Evolutionary conservation across 305 asterid species (phyloP), one percentile per base, ranked within the genome.

Genomic region (Fraxinus sp.): DNA sequence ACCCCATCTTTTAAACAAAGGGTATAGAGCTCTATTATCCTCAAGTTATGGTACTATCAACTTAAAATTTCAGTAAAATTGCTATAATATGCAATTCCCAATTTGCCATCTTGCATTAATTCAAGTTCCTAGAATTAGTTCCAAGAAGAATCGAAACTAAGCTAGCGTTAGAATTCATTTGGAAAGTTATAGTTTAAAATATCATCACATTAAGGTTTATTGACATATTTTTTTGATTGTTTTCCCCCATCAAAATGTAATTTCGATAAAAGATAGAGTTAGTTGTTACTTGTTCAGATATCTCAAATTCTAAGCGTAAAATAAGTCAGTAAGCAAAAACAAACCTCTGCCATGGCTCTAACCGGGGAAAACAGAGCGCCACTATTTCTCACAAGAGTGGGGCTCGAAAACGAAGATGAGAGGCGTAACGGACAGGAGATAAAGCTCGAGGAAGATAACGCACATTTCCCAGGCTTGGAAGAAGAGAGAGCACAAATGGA

Each of bases 261-360:
- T 55, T 22, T 39, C 18, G 14, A 52, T 4, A 74, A 75, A 8
- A 72, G 37, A 55, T 6, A 66, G 26, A 35, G 39, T 36, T 37
- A 37, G 43, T 37, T 7, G 43, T 37, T 37, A 37, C 43, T 37
- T 7, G 43, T 37, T 37, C 43, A 37, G 11, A 37, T 37, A 37
- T 37, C 43, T 37, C 43, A 9, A 37, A 7, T 37, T 37, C 43
- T 7, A 7, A 37, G 43, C 43, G 28, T 20, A 70, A 77, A 57
- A 3, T 62, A 3, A 72, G 33, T 3, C 14, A 35, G 30, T 7
- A 16, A 20, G 20, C 41, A 75, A 20, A 62, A 32, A 59, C 79
- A 5, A 79, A 92, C 98, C 95, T 90, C 94, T 33, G 96, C 92
- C 87, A 68, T 72, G 14, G 97, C 96, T 73, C 92, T 93, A 82